Base-by-base conservation (phyloP, 2,329 filamentous ascomycete genomes). In the Alternaria sp. region DNA sequence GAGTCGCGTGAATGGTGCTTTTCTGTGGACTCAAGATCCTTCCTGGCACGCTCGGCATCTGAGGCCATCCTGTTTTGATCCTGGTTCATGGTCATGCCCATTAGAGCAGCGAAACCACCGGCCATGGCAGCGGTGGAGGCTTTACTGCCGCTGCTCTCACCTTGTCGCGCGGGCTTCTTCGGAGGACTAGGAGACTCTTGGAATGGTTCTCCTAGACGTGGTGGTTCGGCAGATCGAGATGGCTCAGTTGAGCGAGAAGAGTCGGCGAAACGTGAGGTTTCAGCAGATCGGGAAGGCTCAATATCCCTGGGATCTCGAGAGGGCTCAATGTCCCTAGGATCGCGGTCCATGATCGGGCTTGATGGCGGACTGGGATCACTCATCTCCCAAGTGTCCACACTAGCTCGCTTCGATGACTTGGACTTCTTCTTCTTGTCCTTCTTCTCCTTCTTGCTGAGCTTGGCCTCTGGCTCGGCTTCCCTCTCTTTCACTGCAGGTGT, bases 401-500 rank as follows among this genome's bases (percentile, higher is more conserved):
- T 74, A 21, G 59, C 69, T 50, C 72, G 72, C 62, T 77, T 78
- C 4, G 71, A 72, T 17, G 72, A 72, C 60, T 76, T 79, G 10
- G 71, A 72, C 58, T 74, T 77, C 59, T 75, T 77, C 62, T 78
- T 77, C 62, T 69, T 76, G 15, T 80, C 74, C 69, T 80, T 59
- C 49, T 59, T 59, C 28, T 58, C 36, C 19, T 55, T 57, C 54
- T 61, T 57, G 32, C 49, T 55, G 44, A 49, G 50, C 30, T 61
- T 62, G 21, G 6, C 47, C n/a, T 81, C 72, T 81, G 82, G 68
- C 75, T 79, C 64, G 77, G 73, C 60, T 77, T 79, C 49, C 7
- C 56, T 26, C 26, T 67, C 69, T 21, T 67, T 65, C 11, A 56
- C 55, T 13, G 50, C 15, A 36, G 59, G 40, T 32, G 67, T 66